phyloP scores from a whole-genome alignment of 1,284 basidiomycete genomes.

The Sphagnurus paluster region DNA sequence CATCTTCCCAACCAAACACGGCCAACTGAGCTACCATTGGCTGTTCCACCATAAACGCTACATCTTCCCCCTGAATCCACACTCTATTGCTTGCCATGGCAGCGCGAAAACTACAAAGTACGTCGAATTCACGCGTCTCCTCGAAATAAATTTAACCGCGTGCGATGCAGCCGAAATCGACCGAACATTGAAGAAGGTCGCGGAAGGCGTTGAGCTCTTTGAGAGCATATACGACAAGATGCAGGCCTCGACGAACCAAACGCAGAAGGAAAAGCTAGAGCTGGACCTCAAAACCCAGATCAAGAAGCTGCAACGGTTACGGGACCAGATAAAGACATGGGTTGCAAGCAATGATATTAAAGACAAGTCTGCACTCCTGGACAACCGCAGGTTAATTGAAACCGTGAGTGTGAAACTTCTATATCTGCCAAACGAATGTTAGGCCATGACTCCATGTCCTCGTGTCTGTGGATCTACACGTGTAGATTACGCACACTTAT shows the following conservation, averaged over 20 bases:
- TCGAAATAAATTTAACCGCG: slow-evolving; percentile 3
- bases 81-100: slow-evolving; percentile 57
- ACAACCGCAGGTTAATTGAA: slow-evolving; percentile 96
- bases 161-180: slow-evolving; percentile 83
- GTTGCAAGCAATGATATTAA: slow-evolving; percentile 98
- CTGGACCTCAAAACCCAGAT: slow-evolving; percentile 96
- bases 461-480: slow-evolving; percentile 16
- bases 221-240: slow-evolving; percentile 97
- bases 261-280: slow-evolving; percentile 97
- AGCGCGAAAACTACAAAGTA: slow-evolving; percentile 81
- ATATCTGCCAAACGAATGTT: slow-evolving; percentile 6
- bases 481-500: slow-evolving; percentile 15
- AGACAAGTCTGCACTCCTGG: slow-evolving; percentile 93
- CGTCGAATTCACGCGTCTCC: slow-evolving; percentile 21
- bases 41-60: slow-evolving; percentile 2
- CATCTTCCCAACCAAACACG: slow-evolving; percentile 16
- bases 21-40: slow-evolving; percentile 6
- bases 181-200: slow-evolving; percentile 92
- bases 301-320: slow-evolving; percentile 96
- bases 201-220: slow-evolving; percentile 92
- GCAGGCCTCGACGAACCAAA: slow-evolving; percentile 89
- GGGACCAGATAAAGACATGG: slow-evolving; percentile 99
- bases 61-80: slow-evolving; percentile 10
- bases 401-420: slow-evolving; percentile 65
- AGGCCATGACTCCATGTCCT: slow-evolving; percentile 13